A percentile compares a stretch with the other conserved stretches of the same genome.
These are phyloP conservation scores for Lecanoromycetidae sp. DNA, from an alignment of 2,329 filamentous ascomycete species.

Conservation along the genomic window DNA sequence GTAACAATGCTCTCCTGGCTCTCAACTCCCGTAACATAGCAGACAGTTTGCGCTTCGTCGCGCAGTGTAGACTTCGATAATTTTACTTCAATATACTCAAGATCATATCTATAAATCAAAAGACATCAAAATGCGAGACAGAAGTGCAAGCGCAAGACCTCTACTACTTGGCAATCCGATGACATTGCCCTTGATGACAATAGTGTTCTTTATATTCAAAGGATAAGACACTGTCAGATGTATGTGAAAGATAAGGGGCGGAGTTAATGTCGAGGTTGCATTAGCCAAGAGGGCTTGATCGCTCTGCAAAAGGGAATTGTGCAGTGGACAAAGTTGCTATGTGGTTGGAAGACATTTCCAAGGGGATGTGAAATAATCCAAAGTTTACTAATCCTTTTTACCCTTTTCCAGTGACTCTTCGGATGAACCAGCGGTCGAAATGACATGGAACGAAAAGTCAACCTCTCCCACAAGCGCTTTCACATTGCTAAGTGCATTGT, in stretches of 20 bases:
- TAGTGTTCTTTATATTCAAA: too few species aligned
- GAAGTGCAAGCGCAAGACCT: too few species aligned
- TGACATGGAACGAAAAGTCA: slow-evolving; percentile 54
- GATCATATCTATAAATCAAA: too few species aligned
- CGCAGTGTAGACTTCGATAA: too few species aligned
- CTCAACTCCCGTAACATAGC: too few species aligned
- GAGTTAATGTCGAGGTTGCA: background rate
- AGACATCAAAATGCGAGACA: too few species aligned
- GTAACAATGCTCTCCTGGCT: too few species aligned
- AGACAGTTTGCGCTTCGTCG: too few species aligned
- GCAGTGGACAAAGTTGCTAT: background rate
- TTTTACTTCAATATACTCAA: too few species aligned
- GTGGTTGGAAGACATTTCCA: background rate
- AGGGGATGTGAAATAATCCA: background rate
- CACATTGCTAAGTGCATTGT: slow-evolving; percentile 34
- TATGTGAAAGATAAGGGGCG: background rate
- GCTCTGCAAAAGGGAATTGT: too few species aligned
- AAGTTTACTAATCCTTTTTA: slow-evolving; percentile 1
- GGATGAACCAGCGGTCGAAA: background rate
- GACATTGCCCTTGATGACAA: too few species aligned
- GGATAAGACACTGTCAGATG: background rate
- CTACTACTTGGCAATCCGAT: too few species aligned
- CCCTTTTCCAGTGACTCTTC: background rate
- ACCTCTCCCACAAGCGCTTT: slow-evolving; percentile 59
- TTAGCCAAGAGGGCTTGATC: background rate